These are phyloP conservation scores for Nevesoporus exiguus DNA, from an alignment of 768 basidiomycete genomes.

Conservation along the genomic window DNA sequence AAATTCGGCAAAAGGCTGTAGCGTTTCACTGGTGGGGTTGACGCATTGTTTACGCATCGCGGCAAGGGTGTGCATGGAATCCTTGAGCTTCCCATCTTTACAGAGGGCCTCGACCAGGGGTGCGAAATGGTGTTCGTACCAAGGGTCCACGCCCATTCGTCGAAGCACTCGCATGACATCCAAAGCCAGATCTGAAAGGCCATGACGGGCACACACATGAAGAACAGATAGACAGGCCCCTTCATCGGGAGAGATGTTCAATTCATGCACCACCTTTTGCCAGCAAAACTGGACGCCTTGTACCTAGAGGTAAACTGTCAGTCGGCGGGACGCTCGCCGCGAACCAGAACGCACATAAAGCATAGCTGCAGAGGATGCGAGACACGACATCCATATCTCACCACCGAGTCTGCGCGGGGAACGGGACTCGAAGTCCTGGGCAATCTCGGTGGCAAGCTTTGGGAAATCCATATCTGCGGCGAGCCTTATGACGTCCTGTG, in stretches of 20 bases:
- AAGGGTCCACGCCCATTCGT: slow-evolving; percentile 42
- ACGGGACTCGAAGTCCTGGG: slow-evolving; percentile 53
- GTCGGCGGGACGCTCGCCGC: not conserved
- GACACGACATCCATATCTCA: slow-evolving; percentile 61
- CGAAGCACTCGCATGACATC: slow-evolving; percentile 61
- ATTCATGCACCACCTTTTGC: slow-evolving; percentile 51
- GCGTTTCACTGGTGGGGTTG: slow-evolving; percentile 47
- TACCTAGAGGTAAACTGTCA: slow-evolving; percentile 38
- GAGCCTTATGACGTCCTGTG: slow-evolving; percentile 49
- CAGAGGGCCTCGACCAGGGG: slow-evolving; percentile 75
- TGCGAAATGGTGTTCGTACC: slow-evolving; percentile 71
- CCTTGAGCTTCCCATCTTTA: slow-evolving; percentile 50
- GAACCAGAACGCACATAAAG: slow-evolving; percentile 60
- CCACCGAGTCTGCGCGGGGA: slow-evolving; percentile 52
- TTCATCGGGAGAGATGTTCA: slow-evolving; percentile 64
- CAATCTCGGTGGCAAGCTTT: slow-evolving; percentile 70
- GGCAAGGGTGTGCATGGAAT: slow-evolving; percentile 58
- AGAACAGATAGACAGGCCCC: slow-evolving; percentile 69
- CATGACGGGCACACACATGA: slow-evolving; percentile 68
- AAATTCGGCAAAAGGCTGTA: slow-evolving; percentile 48
- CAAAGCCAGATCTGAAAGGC: slow-evolving; percentile 65
- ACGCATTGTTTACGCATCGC: slow-evolving; percentile 57
- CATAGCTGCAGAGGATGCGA: slow-evolving; percentile 58
- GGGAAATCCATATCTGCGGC: slow-evolving; percentile 54
- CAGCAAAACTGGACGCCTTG: slow-evolving; percentile 66